Percentiles rank a stretch among this genome's conserved stretches.
These are phyloP conservation scores for Hemerocallis citrina DNA, from an alignment of 106 monocot species.

Conservation along the genomic window DNA sequence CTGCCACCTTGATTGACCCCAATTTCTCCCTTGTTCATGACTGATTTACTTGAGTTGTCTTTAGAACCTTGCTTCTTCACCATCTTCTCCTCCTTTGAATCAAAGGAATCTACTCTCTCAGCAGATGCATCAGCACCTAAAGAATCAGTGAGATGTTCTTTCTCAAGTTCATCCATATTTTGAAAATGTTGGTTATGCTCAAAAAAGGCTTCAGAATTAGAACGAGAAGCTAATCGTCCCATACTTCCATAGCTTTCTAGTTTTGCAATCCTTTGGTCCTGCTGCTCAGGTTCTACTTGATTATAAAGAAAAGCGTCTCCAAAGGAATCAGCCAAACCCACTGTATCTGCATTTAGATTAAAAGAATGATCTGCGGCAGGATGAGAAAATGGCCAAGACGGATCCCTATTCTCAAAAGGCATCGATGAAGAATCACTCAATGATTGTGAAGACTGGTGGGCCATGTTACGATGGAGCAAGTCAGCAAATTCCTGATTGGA, in stretches of 20 bases:
- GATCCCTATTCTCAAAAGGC: slow-evolving; percentile 17
- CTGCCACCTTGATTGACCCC: slow-evolving; percentile 4
- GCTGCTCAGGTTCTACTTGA: slow-evolving; percentile 7
- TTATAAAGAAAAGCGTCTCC: slow-evolving; percentile 23
- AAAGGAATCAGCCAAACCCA: slow-evolving; percentile 15
- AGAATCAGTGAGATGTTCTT: slow-evolving; percentile 13
- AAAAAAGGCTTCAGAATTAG: slow-evolving; percentile 21
- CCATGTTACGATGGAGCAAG: slow-evolving; percentile 31
- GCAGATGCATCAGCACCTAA: slow-evolving; percentile 9
- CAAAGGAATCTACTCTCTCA: slow-evolving; percentile 20
- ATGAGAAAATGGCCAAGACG: slow-evolving; percentile 7
- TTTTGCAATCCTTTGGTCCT: slow-evolving; percentile 16
- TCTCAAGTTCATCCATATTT: slow-evolving; percentile 12
- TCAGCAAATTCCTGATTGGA: slow-evolving; percentile 28
- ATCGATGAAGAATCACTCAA: slow-evolving; percentile 17
- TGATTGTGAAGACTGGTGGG: slow-evolving; percentile 34
- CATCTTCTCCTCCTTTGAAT: slow-evolving; percentile 21
- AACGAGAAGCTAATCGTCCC: slow-evolving; percentile 15
- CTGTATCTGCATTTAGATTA: slow-evolving; percentile 18
- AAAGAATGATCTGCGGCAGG: slow-evolving; percentile 9
- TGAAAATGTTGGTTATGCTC: slow-evolving; percentile 33
- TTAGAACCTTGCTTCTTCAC: slow-evolving; percentile 13
- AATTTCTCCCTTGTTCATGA: background rate
- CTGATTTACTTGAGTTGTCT: slow-evolving; percentile 9
- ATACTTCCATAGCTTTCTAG: slow-evolving; percentile 27